Percentiles rank a stretch among this genome's conserved stretches.
Evolutionary conservation across 345 rosid species (phyloP).

Genomic region (Populus tremula): DNA sequence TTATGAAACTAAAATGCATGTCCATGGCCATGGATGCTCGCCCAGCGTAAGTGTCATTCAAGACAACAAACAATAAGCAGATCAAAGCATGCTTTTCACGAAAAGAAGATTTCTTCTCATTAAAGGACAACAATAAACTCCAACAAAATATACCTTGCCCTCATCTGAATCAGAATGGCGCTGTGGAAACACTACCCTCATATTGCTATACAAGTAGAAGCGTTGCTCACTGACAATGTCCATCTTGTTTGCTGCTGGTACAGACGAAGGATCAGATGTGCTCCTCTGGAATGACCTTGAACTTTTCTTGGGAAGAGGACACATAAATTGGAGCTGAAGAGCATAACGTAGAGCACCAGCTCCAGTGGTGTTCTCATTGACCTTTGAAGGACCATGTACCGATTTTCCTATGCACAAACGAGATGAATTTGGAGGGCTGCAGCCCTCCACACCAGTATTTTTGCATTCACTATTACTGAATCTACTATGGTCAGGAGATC

Average conservation of each 20-base stretch:
- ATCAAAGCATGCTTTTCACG: neutral
- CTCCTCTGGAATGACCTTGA: slow-evolving; percentile 21
- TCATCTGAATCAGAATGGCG: slow-evolving; percentile 93
- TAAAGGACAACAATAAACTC: neutral
- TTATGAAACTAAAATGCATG: neutral
- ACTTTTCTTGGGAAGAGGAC: slow-evolving; percentile 16
- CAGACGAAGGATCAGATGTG: slow-evolving; percentile 22
- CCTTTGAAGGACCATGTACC: slow-evolving; percentile 18
- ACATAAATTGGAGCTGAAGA: slow-evolving; percentile 25
- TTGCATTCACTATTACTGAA: neutral
- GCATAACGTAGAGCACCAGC: slow-evolving; percentile 27
- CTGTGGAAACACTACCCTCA: slow-evolving; percentile 90
- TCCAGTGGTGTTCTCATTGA: slow-evolving; percentile 7
- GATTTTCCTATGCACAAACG: neutral
- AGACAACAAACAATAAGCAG: neutral
- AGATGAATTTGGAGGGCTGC: slow-evolving; percentile 13
- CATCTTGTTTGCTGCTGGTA: slow-evolving; percentile 10
- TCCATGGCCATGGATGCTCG: neutral
- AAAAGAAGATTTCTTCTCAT: neutral
- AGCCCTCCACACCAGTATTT: neutral
- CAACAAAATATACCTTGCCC: slow-evolving; percentile 71
- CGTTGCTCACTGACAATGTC: slow-evolving; percentile 46
- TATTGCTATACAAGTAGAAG: slow-evolving; percentile 73
- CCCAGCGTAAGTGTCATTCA: neutral
- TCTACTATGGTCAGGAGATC: slow-evolving; percentile 1